These are phyloP conservation scores for Phialophora chinensis DNA, from an alignment of 2,329 filamentous ascomycete genomes.

Conservation along the genomic window DNA sequence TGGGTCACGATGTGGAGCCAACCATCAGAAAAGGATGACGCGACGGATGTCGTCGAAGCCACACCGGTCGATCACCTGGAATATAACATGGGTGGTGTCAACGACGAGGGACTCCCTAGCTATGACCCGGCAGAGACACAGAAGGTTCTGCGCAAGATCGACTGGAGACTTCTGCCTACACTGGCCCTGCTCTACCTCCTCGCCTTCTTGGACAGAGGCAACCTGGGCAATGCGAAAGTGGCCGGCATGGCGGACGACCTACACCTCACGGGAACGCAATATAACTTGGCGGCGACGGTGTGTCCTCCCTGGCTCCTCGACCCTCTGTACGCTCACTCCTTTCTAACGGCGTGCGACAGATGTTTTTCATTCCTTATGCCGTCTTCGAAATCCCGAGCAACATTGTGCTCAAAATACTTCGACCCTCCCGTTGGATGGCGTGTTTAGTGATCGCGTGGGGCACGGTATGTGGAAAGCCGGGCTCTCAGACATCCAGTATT, in stretches of 20 bases:
- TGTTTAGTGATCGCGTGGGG: slow-evolving; percentile 52
- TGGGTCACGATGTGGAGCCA: too few relatives aligned
- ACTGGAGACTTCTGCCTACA: slow-evolving; percentile 13
- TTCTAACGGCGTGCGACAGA: too few relatives aligned
- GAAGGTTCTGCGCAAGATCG: neutral
- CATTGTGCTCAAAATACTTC: slow-evolving; percentile 60
- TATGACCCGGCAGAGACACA: neutral
- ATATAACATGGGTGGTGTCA: too few relatives aligned
- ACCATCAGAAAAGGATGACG: too few relatives aligned
- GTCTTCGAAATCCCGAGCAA: slow-evolving; percentile 68
- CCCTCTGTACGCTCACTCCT: neutral
- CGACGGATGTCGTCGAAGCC: too few relatives aligned
- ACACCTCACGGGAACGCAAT: slow-evolving; percentile 43
- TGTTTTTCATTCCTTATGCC: slow-evolving; percentile 70
- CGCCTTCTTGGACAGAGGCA: slow-evolving; percentile 47
- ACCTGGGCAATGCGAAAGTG: slow-evolving; percentile 55
- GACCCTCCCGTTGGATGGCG: slow-evolving; percentile 44
- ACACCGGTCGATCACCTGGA: too few relatives aligned
- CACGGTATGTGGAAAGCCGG: slow-evolving; percentile 38
- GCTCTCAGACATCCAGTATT: too few relatives aligned
- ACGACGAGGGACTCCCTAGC: too few relatives aligned
- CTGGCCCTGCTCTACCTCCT: slow-evolving; percentile 31
- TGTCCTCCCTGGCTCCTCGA: too few relatives aligned
- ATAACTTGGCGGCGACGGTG: slow-evolving; percentile 10
- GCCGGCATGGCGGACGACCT: slow-evolving; percentile 52